These are phyloP conservation scores for Phytophthora tentaculata DNA, from an alignment of 352 stramenopile genomes.

Conservation along the genomic window DNA sequence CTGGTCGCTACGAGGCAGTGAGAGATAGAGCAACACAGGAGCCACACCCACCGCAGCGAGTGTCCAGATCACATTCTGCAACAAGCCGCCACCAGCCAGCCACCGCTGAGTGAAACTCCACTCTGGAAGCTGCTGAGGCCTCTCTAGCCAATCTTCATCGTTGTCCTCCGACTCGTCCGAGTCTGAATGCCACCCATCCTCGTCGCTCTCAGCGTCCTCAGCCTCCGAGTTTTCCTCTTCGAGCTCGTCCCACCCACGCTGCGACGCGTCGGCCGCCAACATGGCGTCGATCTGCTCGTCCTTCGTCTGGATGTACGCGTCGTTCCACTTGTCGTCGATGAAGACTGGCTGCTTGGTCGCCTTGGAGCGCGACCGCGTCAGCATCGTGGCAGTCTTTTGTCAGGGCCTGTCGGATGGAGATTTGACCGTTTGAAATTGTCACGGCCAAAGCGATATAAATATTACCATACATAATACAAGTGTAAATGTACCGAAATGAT, in stretches of 20 bases:
- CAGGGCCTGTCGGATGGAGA: background rate
- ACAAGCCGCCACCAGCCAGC: constrained; percentile 37
- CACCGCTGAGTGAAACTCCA: constrained; percentile 33
- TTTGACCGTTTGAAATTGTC: constrained; percentile 22
- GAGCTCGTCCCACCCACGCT: constrained; percentile 58
- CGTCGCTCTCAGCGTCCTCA: constrained; percentile 23
- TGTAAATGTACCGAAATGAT: constrained; percentile 2
- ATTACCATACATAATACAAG: constrained; percentile 6
- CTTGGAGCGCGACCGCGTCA: constrained; percentile 72
- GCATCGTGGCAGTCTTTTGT: constrained; percentile 41
- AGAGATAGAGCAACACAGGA: constrained; percentile 58
- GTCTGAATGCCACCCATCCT: constrained; percentile 46
- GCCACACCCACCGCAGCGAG: constrained; percentile 41
- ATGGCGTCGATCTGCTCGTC: constrained; percentile 87
- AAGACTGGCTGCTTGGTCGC: constrained; percentile 76
- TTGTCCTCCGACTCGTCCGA: constrained; percentile 44
- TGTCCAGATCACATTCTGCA: constrained; percentile 72
- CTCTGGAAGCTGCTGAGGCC: background rate
- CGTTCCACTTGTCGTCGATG: constrained; percentile 85
- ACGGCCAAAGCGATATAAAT: constrained; percentile 2
- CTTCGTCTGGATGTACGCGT: constrained; percentile 83
- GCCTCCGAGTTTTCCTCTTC: constrained; percentile 46
- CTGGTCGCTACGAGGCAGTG: constrained; percentile 24
- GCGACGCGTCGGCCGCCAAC: constrained; percentile 50
- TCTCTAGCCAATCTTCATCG: constrained; percentile 24